A percentile compares a stretch with the other conserved stretches of the same genome.
phyloP scores from a whole-genome alignment of 108 stramenopile genomes.

The Pseudonitzschia multiseries region DNA sequence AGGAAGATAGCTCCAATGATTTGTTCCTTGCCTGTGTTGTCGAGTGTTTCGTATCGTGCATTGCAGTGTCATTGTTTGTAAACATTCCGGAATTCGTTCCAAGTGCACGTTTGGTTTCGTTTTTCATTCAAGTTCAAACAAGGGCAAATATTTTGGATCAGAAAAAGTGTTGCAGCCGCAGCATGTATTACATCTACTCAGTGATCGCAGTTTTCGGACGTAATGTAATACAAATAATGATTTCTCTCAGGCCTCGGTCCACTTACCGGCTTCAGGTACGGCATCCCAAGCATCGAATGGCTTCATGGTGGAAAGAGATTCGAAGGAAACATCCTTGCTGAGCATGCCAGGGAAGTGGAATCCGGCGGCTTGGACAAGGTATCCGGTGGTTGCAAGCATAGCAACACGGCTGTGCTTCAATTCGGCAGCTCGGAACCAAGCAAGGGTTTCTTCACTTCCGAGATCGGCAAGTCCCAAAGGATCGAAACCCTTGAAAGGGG shows the following conservation, averaged over 20 bases:
- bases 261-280: constrained; percentile 68
- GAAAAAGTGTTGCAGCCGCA: neutral
- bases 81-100: neutral
- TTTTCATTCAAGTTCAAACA: neutral
- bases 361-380: constrained; percentile 53
- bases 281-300: constrained; percentile 78
- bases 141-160: neutral
- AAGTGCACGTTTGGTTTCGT: neutral
- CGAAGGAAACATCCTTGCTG: constrained; percentile 63
- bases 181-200: no score
- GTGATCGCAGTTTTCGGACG: no score
- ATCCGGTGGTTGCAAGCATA: constrained; percentile 88
- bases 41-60: neutral
- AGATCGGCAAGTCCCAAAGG: constrained; percentile 52
- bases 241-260: neutral
- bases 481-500: constrained; percentile 71
- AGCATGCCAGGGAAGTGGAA: constrained; percentile 79
- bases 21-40: constrained; percentile 42
- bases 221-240: no score
- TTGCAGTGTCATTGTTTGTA: neutral
- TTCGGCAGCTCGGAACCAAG: constrained; percentile 88
- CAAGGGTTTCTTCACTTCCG: constrained; percentile 60
- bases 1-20: constrained; percentile 66
- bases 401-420: constrained; percentile 87
- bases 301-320: constrained; percentile 66